These are phyloP conservation scores for Aspergillus ochraceoroseus DNA, from an alignment of 2,329 filamentous ascomycete genomes.

Conservation along the genomic window DNA sequence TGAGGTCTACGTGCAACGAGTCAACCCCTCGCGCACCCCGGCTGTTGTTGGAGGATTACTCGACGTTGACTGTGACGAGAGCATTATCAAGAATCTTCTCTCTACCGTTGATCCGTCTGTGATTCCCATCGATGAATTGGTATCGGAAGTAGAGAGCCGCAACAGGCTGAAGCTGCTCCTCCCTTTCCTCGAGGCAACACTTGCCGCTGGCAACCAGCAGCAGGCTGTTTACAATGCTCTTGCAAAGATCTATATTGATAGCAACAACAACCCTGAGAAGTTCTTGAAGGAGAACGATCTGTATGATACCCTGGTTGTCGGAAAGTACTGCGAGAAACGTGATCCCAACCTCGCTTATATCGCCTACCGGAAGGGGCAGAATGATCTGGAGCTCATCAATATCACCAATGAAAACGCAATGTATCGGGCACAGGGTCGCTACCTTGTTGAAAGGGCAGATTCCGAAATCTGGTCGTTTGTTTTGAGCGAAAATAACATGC, in stretches of 20 bases:
- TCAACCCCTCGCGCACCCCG: constrained; percentile 86
- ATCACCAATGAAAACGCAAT: constrained; percentile 99
- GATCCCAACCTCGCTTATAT: constrained; percentile 95
- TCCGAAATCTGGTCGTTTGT: constrained; percentile 91
- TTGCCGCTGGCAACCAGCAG: constrained; percentile 87
- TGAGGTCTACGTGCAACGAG: constrained; percentile 93
- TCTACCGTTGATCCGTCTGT: constrained; percentile 75
- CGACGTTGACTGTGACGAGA: constrained; percentile 95
- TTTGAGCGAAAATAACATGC: constrained; percentile 89
- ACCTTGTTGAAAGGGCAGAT: constrained; percentile 86
- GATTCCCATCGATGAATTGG: constrained; percentile 91
- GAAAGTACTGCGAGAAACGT: constrained; percentile 98
- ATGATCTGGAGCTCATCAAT: constrained; percentile 92
- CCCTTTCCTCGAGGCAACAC: constrained; percentile 89
- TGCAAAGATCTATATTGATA: constrained; percentile 99
- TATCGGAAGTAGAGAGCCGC: constrained; percentile 87
- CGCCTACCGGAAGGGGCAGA: constrained; percentile 92
- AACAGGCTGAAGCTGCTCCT: constrained; percentile 93
- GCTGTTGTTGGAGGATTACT: constrained; percentile 88
- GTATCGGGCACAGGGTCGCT: constrained; percentile 96
- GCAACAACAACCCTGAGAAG: constrained; percentile 95
- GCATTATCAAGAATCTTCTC: constrained; percentile 88
- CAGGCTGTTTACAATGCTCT: constrained; percentile 95
- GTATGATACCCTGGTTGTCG: constrained; percentile 86
- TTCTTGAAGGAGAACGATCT: constrained; percentile 97